Conservation (phyloP, 306 rosid genomes). For the Quercus robur region DNA sequence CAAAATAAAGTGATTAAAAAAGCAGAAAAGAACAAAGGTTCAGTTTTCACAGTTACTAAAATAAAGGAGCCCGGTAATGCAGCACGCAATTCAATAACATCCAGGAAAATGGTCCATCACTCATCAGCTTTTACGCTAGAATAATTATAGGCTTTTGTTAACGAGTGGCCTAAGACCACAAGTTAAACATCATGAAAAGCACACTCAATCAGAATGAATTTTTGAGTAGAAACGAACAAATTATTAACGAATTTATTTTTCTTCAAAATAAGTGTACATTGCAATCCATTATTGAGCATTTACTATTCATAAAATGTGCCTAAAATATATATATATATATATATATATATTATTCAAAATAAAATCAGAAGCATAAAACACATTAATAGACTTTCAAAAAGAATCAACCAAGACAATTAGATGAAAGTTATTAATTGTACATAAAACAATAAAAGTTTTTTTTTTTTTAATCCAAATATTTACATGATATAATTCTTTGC, state of each 20-base stretch:
- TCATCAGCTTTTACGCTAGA: constrained; percentile 2
- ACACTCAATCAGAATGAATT: too few species aligned
- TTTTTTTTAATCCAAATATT: too few species aligned
- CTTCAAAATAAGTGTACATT: too few species aligned
- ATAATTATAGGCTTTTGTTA: neutral
- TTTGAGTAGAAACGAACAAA: too few species aligned
- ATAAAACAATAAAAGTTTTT: too few species aligned
- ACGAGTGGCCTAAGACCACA: too few species aligned
- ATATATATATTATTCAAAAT: neutral
- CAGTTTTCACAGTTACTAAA: neutral
- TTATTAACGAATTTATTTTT: too few species aligned
- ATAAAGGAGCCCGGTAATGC: neutral
- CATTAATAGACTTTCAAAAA: neutral
- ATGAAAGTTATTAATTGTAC: too few species aligned
- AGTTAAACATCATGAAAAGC: too few species aligned
- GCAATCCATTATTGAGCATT: too few species aligned
- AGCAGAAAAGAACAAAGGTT: neutral
- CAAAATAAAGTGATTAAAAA: constrained; percentile 7
- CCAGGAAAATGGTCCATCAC: neutral
- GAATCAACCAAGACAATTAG: neutral
- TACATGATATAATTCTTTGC: too few species aligned
- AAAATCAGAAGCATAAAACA: neutral
- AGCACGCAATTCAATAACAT: neutral
- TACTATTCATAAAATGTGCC: neutral
- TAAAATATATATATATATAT: constrained; percentile 1